These are phyloP conservation scores for Globisporangium heterothallicum DNA, from an alignment of 352 stramenopile genomes.

Conservation along the genomic window DNA sequence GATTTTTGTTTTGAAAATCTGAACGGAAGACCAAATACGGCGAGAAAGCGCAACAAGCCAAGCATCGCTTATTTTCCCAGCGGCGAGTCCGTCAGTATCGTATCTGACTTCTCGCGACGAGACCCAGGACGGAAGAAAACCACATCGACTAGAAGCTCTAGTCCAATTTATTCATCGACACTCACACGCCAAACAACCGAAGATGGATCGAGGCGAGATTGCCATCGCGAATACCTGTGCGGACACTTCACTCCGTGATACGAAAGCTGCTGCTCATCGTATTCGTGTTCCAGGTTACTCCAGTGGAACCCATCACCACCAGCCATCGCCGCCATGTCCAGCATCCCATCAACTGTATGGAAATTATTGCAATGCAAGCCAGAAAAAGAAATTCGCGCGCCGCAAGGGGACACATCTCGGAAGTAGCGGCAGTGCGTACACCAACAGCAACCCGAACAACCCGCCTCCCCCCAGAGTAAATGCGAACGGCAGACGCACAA, in stretches of 20 bases:
- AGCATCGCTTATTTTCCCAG: background rate
- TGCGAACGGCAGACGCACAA: background rate
- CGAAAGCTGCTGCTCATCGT: constrained; percentile 3
- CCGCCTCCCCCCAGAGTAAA: background rate
- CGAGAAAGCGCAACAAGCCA: background rate
- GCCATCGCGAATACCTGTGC: constrained; percentile 28
- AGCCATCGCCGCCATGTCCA: constrained; percentile 4
- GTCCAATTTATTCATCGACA: too few species aligned
- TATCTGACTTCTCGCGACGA: background rate
- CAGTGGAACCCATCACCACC: constrained; percentile 1
- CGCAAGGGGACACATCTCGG: background rate
- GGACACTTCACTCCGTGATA: constrained; percentile 19
- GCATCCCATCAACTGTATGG: constrained; percentile 10
- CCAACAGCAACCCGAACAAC: constrained; percentile 5
- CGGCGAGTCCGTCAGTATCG: background rate
- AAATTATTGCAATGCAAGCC: background rate
- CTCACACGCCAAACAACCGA: background rate
- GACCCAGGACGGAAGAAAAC: background rate
- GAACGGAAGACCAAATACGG: background rate
- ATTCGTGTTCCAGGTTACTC: too few species aligned
- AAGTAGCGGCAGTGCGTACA: constrained; percentile 2
- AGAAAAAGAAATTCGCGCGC: background rate
- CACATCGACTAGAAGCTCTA: background rate
- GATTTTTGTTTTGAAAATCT: background rate
- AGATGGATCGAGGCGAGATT: constrained; percentile 28